A percentile compares a stretch with the other conserved stretches of the same genome.
Evolutionary conservation across 805 yeast genomes (phyloP).

Genomic region (Kuraishia ogatae): DNA sequence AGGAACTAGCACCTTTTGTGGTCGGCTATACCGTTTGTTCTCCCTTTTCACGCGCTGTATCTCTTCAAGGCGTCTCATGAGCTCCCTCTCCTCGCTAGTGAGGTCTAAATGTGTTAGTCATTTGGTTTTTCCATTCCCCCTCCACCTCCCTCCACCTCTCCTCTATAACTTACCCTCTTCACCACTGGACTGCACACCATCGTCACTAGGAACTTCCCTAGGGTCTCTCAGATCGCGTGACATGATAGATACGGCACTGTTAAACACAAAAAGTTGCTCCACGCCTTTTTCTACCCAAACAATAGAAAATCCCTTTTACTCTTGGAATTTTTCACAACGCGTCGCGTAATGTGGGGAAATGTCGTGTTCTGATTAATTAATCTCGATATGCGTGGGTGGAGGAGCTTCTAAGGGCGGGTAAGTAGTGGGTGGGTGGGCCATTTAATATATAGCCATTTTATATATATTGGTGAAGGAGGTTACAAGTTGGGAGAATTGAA

Average conservation of each 20-base stretch:
- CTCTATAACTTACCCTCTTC: not conserved
- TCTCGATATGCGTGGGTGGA: no score
- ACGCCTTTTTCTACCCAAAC: no score
- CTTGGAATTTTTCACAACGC: not conserved
- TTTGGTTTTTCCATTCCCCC: no score
- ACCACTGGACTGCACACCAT: not conserved
- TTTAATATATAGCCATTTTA: no score
- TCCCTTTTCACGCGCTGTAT: not conserved
- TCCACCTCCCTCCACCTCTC: not conserved
- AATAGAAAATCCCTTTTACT: no score
- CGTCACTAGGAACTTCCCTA: not conserved
- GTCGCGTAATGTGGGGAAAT: not conserved
- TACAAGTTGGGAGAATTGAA: no score
- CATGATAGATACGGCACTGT: not conserved
- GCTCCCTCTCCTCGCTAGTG: not conserved
- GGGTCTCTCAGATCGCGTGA: not conserved
- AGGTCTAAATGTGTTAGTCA: not conserved
- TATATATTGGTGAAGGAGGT: no score
- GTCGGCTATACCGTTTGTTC: not conserved
- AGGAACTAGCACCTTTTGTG: not conserved
- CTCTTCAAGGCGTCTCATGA: not conserved
- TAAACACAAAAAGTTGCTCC: not conserved
- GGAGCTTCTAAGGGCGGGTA: no score
- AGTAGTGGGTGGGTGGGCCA: no score
- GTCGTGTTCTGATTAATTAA: not conserved